Percentiles rank a stretch among this genome's conserved stretches.
Evolutionary conservation across 345 rosid genomes (phyloP).

Genomic region (Carallia brachiata): DNA sequence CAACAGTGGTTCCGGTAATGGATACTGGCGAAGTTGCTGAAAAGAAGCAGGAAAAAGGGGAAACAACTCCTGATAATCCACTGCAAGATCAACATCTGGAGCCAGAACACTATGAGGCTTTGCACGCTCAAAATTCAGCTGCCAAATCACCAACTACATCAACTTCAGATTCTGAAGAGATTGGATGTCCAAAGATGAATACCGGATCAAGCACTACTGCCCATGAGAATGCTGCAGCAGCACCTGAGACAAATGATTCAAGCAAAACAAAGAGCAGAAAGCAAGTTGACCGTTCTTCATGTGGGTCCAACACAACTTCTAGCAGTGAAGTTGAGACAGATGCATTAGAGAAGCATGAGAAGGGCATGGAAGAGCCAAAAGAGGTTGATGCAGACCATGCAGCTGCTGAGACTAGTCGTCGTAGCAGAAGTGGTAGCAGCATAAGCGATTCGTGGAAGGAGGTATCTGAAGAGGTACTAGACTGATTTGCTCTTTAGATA

Average conservation of each 20-base stretch:
- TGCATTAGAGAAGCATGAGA: slow-evolving; percentile 55
- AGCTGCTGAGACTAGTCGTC: slow-evolving; percentile 51
- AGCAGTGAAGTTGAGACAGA: slow-evolving; percentile 83
- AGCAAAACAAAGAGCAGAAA: slow-evolving; percentile 57
- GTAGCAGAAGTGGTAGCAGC: slow-evolving; percentile 52
- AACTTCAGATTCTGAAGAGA: slow-evolving; percentile 56
- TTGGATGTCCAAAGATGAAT: slow-evolving; percentile 41
- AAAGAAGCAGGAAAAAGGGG: slow-evolving; percentile 33
- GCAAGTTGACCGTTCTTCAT: slow-evolving; percentile 83
- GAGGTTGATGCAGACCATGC: slow-evolving; percentile 50
- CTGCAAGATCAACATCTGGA: slow-evolving; percentile 41
- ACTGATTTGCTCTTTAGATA: background rate
- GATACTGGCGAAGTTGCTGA: slow-evolving; percentile 37
- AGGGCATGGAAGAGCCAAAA: slow-evolving; percentile 46
- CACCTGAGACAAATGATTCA: slow-evolving; percentile 49
- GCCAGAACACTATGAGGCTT: slow-evolving; percentile 44
- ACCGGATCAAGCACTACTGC: slow-evolving; percentile 33
- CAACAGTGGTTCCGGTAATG: slow-evolving; percentile 38
- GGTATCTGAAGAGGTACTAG: slow-evolving; percentile 77
- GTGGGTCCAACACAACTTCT: slow-evolving; percentile 87
- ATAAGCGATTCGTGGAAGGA: slow-evolving; percentile 73
- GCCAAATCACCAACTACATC: slow-evolving; percentile 48
- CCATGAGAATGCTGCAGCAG: slow-evolving; percentile 39
- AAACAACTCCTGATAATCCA: slow-evolving; percentile 33
- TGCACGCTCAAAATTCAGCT: slow-evolving; percentile 53